These are phyloP conservation scores for Mariannaea elegans DNA, from an alignment of 2,329 filamentous ascomycete species.

Conservation along the genomic window DNA sequence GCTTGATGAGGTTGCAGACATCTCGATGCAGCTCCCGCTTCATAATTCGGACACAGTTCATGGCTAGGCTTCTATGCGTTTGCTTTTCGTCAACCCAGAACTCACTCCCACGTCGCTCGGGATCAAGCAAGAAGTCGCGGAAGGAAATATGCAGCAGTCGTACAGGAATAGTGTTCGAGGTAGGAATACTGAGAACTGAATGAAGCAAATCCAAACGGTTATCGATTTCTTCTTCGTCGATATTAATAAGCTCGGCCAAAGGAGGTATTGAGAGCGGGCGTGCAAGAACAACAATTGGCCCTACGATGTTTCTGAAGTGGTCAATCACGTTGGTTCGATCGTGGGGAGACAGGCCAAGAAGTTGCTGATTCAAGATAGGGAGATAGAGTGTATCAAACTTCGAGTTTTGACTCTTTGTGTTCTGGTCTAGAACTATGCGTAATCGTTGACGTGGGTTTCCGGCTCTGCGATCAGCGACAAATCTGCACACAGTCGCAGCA, in stretches of 20 bases:
- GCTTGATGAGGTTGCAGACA: background rate
- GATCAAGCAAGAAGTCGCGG: background rate
- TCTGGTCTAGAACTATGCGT: constrained; percentile 27
- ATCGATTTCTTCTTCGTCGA: constrained; percentile 27
- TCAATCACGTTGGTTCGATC: constrained; percentile 15
- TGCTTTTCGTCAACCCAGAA: constrained; percentile 27
- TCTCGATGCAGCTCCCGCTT: too few relatives aligned
- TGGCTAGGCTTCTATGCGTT: constrained; percentile 1
- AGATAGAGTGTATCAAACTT: constrained; percentile 20
- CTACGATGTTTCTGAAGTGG: constrained; percentile 21
- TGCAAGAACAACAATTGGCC: constrained; percentile 35
- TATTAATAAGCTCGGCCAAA: constrained; percentile 25
- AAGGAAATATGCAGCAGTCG: background rate
- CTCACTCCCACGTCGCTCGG: constrained; percentile 24
- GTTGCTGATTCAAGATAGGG: constrained; percentile 14
- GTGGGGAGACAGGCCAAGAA: background rate
- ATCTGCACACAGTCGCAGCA: constrained; percentile 44
- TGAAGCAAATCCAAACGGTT: constrained; percentile 14
- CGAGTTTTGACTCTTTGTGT: constrained; percentile 3
- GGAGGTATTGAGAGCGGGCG: constrained; percentile 39
- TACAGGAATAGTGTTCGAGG: background rate
- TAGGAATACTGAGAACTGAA: background rate
- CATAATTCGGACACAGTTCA: constrained; percentile 12
- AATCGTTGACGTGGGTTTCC: constrained; percentile 33
- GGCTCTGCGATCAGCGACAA: constrained; percentile 33